Percentiles rank a stretch among this genome's conserved stretches.
These are phyloP conservation scores for Trichoderma endophyticum DNA, from an alignment of 2,329 filamentous ascomycete genomes.

Conservation along the genomic window DNA sequence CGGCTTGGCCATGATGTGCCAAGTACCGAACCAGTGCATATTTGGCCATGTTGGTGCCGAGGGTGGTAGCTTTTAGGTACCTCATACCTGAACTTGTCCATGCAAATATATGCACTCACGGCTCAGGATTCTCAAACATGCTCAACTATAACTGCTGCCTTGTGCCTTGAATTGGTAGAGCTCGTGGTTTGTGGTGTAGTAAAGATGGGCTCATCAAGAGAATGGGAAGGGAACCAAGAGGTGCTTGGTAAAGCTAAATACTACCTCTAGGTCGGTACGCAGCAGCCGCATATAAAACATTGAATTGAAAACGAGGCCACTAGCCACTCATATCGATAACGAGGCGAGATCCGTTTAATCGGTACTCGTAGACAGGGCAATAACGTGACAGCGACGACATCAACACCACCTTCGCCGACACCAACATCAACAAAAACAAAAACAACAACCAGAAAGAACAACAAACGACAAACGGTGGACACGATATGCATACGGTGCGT, in stretches of 20 bases:
- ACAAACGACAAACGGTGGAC: background rate
- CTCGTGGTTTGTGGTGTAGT: background rate
- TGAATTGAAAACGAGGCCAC: background rate
- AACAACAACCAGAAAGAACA: background rate
- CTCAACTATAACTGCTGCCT: background rate
- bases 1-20: background rate
- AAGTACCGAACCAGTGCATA: background rate
- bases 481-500: background rate
- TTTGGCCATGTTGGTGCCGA: background rate
- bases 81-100: background rate
- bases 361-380: background rate
- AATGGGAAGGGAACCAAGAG: background rate
- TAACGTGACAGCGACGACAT: conserved; percentile 4
- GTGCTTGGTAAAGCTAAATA: background rate
- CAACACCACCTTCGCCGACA: background rate
- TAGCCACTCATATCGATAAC: conserved; percentile 9
- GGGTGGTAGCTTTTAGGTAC: background rate
- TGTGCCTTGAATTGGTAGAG: background rate
- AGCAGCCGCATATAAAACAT: background rate
- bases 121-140: conserved; percentile 3
- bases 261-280: background rate
- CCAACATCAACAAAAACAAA: background rate
- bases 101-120: background rate
- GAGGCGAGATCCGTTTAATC: background rate
- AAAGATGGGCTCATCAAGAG: background rate